These are phyloP conservation scores for Fusarium camptoceras DNA, from an alignment of 2,329 filamentous ascomycete species.

Conservation along the genomic window DNA sequence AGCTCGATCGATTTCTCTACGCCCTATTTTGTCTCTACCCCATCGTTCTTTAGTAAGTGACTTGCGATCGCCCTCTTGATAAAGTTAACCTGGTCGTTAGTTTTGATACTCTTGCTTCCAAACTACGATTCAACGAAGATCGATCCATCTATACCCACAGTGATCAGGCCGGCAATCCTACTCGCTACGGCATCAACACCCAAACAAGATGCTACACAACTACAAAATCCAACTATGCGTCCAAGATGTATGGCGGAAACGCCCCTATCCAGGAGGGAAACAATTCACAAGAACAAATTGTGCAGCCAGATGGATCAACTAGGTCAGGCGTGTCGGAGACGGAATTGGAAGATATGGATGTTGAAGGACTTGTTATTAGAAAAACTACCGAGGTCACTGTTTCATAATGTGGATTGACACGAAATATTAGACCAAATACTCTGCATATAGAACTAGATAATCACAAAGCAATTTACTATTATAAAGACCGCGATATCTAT, in stretches of 20 bases:
- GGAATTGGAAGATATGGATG: conserved; percentile 21
- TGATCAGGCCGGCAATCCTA: conserved; percentile 1
- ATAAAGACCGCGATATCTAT: background rate
- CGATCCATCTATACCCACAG: conserved; percentile 20
- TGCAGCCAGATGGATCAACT: conserved; percentile 21
- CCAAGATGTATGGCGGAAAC: conserved; percentile 1
- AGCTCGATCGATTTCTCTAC: conserved; percentile 56
- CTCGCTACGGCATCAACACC: conserved; percentile 6
- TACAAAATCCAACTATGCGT: conserved; percentile 14
- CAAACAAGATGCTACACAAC: conserved; percentile 28
- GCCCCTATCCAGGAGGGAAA: conserved; percentile 3
- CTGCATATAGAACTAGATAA: conserved; percentile 1
- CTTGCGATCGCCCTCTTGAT: accelerated
- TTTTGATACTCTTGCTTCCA: conserved; percentile 51
- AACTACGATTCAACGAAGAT: conserved; percentile 42
- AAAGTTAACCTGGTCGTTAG: conserved; percentile 8
- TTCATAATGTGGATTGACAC: background rate
- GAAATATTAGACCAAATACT: accelerated
- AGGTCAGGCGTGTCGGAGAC: conserved; percentile 16
- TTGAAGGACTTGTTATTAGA: conserved; percentile 31
- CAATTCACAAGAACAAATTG: conserved; percentile 23
- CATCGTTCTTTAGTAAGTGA: conserved; percentile 53
- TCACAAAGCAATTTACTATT: background rate
- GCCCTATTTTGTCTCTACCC: conserved; percentile 57
- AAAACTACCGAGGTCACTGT: conserved; percentile 40